Conservation (phyloP, 1,284 basidiomycete genomes). For the Pseudozyma tsukubaensis region DNA sequence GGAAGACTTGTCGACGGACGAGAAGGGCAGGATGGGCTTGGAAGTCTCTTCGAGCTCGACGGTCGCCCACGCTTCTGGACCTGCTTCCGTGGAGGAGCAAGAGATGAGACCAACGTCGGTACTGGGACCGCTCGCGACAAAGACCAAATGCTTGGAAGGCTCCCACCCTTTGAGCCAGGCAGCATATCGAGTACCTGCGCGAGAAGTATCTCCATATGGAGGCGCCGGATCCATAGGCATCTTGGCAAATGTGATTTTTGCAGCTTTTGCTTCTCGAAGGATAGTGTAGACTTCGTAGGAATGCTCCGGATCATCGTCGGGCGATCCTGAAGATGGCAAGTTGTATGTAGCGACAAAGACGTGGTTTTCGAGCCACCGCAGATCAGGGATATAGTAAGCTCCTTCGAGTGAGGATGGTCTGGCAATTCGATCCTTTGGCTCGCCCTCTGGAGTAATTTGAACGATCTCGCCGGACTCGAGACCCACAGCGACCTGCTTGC, state of each 20-base stretch:
- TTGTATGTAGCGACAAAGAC: conserved; percentile 79
- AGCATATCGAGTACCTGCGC: conserved; percentile 74
- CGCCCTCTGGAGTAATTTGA: conserved; percentile 76
- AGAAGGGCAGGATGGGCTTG: conserved; percentile 75
- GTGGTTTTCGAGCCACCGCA: conserved; percentile 79
- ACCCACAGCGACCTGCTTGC: conserved; percentile 84
- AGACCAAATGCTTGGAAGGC: conserved; percentile 74
- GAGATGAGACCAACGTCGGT: conserved; percentile 81
- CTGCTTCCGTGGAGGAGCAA: conserved; percentile 61
- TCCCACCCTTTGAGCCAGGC: conserved; percentile 76
- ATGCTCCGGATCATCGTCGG: conserved; percentile 69
- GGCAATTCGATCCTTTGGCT: conserved; percentile 75
- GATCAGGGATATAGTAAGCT: conserved; percentile 72
- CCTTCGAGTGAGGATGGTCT: conserved; percentile 72
- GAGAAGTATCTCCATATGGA: conserved; percentile 73
- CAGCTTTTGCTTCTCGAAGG: conserved; percentile 76
- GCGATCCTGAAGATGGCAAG: conserved; percentile 48
- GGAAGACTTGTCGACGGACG: conserved; percentile 75
- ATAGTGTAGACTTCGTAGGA: conserved; percentile 75
- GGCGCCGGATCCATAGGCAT: conserved; percentile 73
- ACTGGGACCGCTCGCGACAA: conserved; percentile 80
- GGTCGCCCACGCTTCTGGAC: conserved; percentile 76
- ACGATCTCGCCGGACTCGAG: conserved; percentile 78
- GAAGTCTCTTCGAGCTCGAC: conserved; percentile 81
- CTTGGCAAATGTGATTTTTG: conserved; percentile 72